phyloP scores from a whole-genome alignment of 1,284 basidiomycete genomes.

The Microbotryum violaceum region DNA sequence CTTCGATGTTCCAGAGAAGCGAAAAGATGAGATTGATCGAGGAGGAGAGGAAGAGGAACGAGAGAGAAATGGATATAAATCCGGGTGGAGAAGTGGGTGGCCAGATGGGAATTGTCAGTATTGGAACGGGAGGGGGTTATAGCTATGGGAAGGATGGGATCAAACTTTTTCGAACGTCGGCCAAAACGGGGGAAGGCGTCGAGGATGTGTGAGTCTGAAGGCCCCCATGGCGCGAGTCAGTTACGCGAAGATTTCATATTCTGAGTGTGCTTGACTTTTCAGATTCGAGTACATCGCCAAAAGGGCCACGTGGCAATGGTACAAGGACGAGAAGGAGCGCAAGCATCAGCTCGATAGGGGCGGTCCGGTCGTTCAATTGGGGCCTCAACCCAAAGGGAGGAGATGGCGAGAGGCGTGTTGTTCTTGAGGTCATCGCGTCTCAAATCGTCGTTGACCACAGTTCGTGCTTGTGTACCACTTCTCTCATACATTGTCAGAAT shows the following conservation, averaged over 20 bases:
- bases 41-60: not conserved
- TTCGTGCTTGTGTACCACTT: too few species aligned
- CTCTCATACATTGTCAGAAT: not conserved
- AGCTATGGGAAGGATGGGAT: constrained; percentile 23
- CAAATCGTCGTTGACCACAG: not conserved
- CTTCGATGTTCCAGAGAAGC: not conserved
- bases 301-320: not conserved
- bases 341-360: not conserved
- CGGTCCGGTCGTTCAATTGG: not conserved
- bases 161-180: constrained; percentile 29
- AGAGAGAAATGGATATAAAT: not conserved
- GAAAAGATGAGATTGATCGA: not conserved
- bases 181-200: constrained; percentile 32
- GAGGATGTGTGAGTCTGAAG: constrained; percentile 21
- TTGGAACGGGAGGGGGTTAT: not conserved
- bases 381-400: not conserved
- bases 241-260: too few species aligned
- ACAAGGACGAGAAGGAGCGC: not conserved
- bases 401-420: constrained; percentile 4
- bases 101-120: too few species aligned
- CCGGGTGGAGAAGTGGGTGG: too few species aligned
- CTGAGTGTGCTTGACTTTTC: too few species aligned
- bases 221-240: too few species aligned
- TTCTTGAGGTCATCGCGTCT: not conserved
- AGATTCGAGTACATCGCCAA: not conserved